Base-by-base conservation (phyloP, 495 filamentous ascomycete genomes). In the Letharia lupina region DNA sequence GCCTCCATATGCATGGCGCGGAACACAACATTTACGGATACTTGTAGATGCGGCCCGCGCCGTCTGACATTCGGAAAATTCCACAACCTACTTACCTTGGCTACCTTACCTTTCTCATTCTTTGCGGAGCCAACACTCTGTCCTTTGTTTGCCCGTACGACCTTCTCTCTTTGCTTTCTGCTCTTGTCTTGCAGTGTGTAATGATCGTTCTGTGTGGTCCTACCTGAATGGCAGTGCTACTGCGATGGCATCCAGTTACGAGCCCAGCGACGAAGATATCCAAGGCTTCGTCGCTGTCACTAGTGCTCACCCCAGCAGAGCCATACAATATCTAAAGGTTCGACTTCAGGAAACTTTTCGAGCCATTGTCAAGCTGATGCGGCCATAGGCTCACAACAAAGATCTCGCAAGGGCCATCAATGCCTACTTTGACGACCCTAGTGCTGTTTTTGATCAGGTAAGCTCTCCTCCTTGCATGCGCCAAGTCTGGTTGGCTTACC, bases 341-440 rank as follows among this genome's bases (percentile, higher is more conserved):
- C 33, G 65, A 35, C 39, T 59, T 39, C 39, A 11, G 18, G 47
- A 42, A 31, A 41, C n/a, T n/a, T 41, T 23, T 37, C 0, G 31
- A 11, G 28, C 18, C 44, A 59, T 20, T 12, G 10, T 44, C 28
- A 18, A 40, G 18, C 69, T 67, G 64, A 73, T 67, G 28, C 18
- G 4, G 33, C 3, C 13, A 18, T 66, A 83, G 81, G 79, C 77
- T n/a, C 75, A 83, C 66, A 74, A 80, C 54, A 74, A 78, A 47
- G 75, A 83, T 65, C 74, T 76, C 0, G 73, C 78, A 47, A 81
- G 80, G 72, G 81, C 82, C 11, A 78, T 82, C 65, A 82, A 83
- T 69, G 81, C 80, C 11, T 84, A 77, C 65, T 79, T 80, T 40
- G 80, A 84, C 72, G 78, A 82, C 64, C 79, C 78, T 10, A 74